phyloP scores from a whole-genome alignment of 768 basidiomycete species.

The Lentinus tigrinus region DNA sequence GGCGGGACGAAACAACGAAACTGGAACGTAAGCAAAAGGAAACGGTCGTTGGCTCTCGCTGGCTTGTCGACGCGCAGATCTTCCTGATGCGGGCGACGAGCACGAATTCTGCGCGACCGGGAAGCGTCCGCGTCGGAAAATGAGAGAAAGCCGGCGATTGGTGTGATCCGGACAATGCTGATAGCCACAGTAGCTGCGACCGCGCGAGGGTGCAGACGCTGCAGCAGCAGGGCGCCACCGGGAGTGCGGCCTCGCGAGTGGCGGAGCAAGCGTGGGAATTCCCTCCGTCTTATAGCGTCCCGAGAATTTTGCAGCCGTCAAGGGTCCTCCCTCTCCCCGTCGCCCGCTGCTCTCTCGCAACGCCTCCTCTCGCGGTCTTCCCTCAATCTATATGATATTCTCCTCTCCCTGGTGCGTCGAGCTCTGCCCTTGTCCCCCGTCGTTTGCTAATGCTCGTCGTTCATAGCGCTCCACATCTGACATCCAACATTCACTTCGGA shows the following conservation, averaged over 20 bases:
- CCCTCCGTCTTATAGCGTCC: conserved; percentile 2
- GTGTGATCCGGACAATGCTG: not conserved
- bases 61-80: too few species aligned
- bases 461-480: conserved; percentile 28
- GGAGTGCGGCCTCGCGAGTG: not conserved
- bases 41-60: too few species aligned
- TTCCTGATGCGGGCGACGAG: too few species aligned
- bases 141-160: not conserved
- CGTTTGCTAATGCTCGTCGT: not conserved
- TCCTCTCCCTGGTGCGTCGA: conserved; percentile 17
- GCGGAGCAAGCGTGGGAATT: conserved; percentile 11
- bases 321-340: conserved; percentile 7
- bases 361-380: conserved; percentile 2
- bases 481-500: conserved; percentile 56
- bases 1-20: too few species aligned
- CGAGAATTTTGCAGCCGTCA: conserved; percentile 13
- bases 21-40: too few species aligned
- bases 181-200: too few species aligned
- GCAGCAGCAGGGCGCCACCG: too few species aligned
- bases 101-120: too few species aligned
- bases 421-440: not conserved
- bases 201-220: too few species aligned
- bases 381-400: conserved; percentile 24
- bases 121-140: not conserved
- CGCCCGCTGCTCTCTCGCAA: not conserved